A percentile compares a stretch with the other conserved stretches of the same genome.
Evolutionary conservation across 2,329 filamentous ascomycete genomes (phyloP).

Genomic region (Thermoascus crustaceus): DNA sequence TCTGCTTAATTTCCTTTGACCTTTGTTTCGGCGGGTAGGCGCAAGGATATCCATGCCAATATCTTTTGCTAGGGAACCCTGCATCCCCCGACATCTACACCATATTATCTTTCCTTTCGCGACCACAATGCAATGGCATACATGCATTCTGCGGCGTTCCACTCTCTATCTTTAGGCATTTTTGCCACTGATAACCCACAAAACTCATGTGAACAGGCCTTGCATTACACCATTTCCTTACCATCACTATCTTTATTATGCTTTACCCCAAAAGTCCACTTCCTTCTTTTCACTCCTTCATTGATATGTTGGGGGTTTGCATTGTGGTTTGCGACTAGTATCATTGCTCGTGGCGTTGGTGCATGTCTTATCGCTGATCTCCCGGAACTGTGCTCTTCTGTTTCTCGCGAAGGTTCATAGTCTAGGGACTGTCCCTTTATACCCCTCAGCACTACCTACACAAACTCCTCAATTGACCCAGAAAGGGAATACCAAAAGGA

Average conservation of each 20-base stretch:
- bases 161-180: slow-evolving; percentile 12
- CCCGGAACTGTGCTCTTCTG: too few relatives aligned
- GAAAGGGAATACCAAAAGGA: too few relatives aligned
- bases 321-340: slow-evolving; percentile 1
- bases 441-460: too few relatives aligned
- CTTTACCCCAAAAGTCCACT: slow-evolving; percentile 1
- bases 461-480: too few relatives aligned
- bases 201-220: slow-evolving; percentile 1
- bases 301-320: neutral
- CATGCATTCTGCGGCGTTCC: slow-evolving; percentile 18
- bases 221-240: neutral
- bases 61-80: neutral
- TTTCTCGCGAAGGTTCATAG: too few relatives aligned
- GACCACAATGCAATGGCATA: slow-evolving; percentile 7
- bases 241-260: neutral
- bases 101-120: slow-evolving; percentile 2
- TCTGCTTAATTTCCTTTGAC: slow-evolving; percentile 5
- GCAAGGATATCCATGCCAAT: neutral
- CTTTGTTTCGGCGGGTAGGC: slow-evolving; percentile 3
- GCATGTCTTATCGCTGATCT: too few relatives aligned
- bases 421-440: too few relatives aligned
- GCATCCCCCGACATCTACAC: neutral
- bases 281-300: neutral
- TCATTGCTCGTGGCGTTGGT: slow-evolving; percentile 1
- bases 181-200: slow-evolving; percentile 4